Conservation (phyloP, 176 grass and related monocot species). For the Paspalum notatum region DNA sequence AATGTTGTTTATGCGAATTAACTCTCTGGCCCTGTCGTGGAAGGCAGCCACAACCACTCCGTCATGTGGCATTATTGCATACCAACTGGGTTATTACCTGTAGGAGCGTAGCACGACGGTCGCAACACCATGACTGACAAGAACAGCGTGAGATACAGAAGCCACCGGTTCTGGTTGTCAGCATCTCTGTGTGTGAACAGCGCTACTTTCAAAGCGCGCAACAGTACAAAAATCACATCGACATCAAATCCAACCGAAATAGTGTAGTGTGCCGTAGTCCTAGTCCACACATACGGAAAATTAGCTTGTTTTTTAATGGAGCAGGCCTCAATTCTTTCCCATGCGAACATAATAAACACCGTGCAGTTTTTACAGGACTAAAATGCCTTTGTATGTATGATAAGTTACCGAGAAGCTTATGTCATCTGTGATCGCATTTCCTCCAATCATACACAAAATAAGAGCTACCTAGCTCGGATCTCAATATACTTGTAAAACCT, state of each 20-base stretch:
- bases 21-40: not conserved
- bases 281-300: not conserved
- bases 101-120: conserved; percentile 23
- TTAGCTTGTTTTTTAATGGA: too few species aligned
- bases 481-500: conserved; percentile 63
- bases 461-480: conserved; percentile 21
- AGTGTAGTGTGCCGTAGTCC: not conserved
- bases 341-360: not conserved
- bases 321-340: not conserved
- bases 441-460: conserved; percentile 43
- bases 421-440: conserved; percentile 25
- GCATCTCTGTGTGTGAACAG: not conserved
- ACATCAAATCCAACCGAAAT: conserved; percentile 31
- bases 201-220: not conserved
- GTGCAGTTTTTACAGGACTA: not conserved
- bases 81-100: conserved; percentile 32
- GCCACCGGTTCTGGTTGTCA: not conserved
- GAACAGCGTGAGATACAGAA: conserved; percentile 23
- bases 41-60: not conserved
- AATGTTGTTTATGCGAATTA: not conserved
- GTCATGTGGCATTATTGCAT: conserved; percentile 42
- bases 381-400: not conserved
- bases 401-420: not conserved
- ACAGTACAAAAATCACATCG: conserved; percentile 35
- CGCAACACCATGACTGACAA: conserved; percentile 33